Conservation (phyloP, 176 grass and related monocot species). For the Oryza punctata region DNA sequence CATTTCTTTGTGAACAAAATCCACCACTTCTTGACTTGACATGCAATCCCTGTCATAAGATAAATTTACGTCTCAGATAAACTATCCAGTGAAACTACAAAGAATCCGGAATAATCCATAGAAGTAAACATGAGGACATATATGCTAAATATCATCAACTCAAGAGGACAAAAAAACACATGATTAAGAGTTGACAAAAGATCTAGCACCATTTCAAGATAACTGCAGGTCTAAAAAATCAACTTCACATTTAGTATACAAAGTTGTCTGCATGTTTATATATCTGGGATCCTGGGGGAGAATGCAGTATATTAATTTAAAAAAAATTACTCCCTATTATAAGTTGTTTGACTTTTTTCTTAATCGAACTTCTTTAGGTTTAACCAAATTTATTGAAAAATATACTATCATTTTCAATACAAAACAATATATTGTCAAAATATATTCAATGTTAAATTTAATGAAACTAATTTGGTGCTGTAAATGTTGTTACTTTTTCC, state of each 20-base stretch:
- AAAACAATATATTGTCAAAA: too few species aligned
- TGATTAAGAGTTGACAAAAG: not conserved
- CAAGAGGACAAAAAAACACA: not conserved
- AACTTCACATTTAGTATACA: slow-evolving; percentile 2
- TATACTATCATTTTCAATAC: too few species aligned
- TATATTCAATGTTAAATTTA: too few species aligned
- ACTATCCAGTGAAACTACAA: not conserved
- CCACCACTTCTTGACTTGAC: slow-evolving; percentile 88
- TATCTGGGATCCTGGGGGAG: not conserved
- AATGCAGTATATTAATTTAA: too few species aligned
- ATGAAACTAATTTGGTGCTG: too few species aligned
- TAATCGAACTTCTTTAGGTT: too few species aligned
- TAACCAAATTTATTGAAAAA: too few species aligned
- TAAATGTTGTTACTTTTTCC: too few species aligned
- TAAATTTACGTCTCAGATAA: slow-evolving; percentile 18
- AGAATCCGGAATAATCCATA: not conserved
- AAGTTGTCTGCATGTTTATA: not conserved
- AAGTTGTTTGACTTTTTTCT: too few species aligned
- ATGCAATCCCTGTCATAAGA: slow-evolving; percentile 83
- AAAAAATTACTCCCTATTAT: too few species aligned
- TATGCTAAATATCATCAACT: not conserved
- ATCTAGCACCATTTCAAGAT: not conserved
- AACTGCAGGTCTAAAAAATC: not conserved
- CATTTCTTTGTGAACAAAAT: slow-evolving; percentile 72
- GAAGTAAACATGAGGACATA: not conserved